These are phyloP conservation scores for Penicillium capsulatum DNA, from an alignment of 2,329 filamentous ascomycete genomes.

Conservation along the genomic window DNA sequence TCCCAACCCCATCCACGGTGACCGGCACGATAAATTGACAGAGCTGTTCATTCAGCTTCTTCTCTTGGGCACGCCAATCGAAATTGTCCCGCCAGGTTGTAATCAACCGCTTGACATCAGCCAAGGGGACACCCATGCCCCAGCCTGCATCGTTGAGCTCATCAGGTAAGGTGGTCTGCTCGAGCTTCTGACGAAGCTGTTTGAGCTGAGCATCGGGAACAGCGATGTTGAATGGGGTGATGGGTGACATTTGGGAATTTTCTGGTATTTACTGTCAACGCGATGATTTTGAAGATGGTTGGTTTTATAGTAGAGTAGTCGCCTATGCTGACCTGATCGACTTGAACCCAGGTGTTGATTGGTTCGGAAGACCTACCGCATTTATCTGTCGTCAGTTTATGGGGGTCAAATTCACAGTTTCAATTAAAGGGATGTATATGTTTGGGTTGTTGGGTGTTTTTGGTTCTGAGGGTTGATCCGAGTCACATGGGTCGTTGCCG, in stretches of 20 bases:
- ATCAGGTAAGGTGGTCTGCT: conserved; percentile 53
- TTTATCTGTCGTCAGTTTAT: too few relatives aligned
- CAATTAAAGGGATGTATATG: too few relatives aligned
- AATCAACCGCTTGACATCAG: conserved; percentile 53
- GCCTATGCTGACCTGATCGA: too few relatives aligned
- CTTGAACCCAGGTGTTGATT: too few relatives aligned
- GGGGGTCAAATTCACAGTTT: too few relatives aligned
- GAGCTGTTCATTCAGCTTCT: conserved; percentile 53
- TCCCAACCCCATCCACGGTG: conserved; percentile 55
- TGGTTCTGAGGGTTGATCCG: too few relatives aligned
- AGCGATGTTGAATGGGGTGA: conserved; percentile 46
- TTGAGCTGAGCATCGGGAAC: conserved; percentile 52
- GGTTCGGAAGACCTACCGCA: too few relatives aligned
- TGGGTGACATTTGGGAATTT: conserved; percentile 9
- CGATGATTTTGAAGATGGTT: too few relatives aligned
- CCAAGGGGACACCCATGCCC: conserved; percentile 58
- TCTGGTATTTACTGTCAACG: neutral
- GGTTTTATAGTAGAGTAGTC: too few relatives aligned
- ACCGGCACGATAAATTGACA: conserved; percentile 57
- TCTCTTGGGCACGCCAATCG: conserved; percentile 60
- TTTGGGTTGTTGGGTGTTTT: too few relatives aligned
- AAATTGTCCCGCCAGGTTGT: conserved; percentile 54
- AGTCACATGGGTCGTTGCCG: too few relatives aligned
- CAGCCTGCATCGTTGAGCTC: conserved; percentile 52
- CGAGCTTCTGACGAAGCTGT: conserved; percentile 55